Evolutionary conservation across 306 rosid genomes (phyloP), one percentile per base, ranked within the genome.

Genomic region (Chamaecrista fasciculata): DNA sequence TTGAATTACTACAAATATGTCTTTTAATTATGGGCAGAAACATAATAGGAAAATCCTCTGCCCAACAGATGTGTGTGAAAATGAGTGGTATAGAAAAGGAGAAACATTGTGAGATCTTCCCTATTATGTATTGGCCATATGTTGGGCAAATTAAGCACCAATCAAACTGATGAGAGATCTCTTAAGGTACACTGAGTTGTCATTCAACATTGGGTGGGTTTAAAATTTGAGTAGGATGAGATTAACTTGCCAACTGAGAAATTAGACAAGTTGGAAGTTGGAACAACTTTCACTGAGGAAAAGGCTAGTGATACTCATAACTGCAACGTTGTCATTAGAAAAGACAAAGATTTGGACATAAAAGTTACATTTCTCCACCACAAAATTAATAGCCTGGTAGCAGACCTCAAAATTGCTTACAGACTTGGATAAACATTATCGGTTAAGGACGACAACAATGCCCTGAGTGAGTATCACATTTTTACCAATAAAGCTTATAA

Each of bases 401-500:
- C 66, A 26, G 46, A 62, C 39, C 44, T 76, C 79, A 62, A 71
- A 80, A 65, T 66, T 70, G 68, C 63, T 51, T 11, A 62, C 77
- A 31, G 56, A 53, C 51, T 44, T 10, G 25, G 69, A 24, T 34
- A 76, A 42, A 21, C 21, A n/a, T 1, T 21, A 10, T 25, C 51
- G 33, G 46, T 33, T 26, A 25, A 55, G 29, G 40, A 47, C n/a
- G 67, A 36, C 44, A 63, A 8, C 33, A 15, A 43, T 20, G 60
- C n/a, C n/a, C n/a, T n/a, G n/a, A n/a, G n/a, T n/a, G n/a, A n/a
- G n/a, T n/a, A n/a, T n/a, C n/a, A n/a, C n/a, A n/a, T n/a, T 52
- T 70, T 48, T 60, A 6, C 24, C 4, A 7, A 19, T 69, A 47
- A 72, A 58, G 62, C 58, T 20, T 33, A 51, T 6, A n/a, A 33